Base-by-base conservation (phyloP, 2,329 filamentous ascomycete species). In the Penicillium sp. region DNA sequence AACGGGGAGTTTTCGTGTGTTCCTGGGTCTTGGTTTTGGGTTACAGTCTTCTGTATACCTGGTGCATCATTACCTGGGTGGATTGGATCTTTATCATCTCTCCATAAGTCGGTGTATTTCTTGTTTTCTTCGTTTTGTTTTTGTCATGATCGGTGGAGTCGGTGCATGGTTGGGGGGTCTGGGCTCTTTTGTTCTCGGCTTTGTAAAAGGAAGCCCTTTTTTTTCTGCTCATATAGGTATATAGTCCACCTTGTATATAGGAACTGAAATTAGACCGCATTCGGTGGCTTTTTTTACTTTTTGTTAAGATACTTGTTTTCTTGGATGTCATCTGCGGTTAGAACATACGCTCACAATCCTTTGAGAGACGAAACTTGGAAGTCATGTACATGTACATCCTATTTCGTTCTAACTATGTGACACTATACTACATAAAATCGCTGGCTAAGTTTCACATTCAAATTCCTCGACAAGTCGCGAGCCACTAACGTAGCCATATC, bases 401-500 rank as follows among this genome's bases (percentile, higher is more conserved):
- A 17, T n/a, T 28, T 28, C 26, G 9, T 24, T 30, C 45, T 49
- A 8, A 8, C 47, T 35, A 19, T 22, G 47, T 15, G 13, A 51
- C 28, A 51, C n/a, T 51, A 51, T 51, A 51, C 28, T 33, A 33
- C 47, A 49, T n/a, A 19, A n/a, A 35, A 35, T 22, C 4, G 30
- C 1, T 9, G 28, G 10, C 44, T 57, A 58, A 62, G n/a, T 15
- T 62, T 67, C 5, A 44, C 50, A 28, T 66, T 50, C 58, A 80
- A 66, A 5, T 69, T 73, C n/a, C 72, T 72, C 2, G 75, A 73
- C n/a, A 80, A 58, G 22, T 76, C 73, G 2, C 72, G 75, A 28
- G 79, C 79, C 10, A 78, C 78, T 45, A 77, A 65, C 24, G 76
- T 74, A 6, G 80, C 79, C 75, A 81, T 85, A 64, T 86, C 84